These are phyloP conservation scores for Celoporthe dispersa DNA, from an alignment of 2,329 filamentous ascomycete genomes.

Conservation along the genomic window DNA sequence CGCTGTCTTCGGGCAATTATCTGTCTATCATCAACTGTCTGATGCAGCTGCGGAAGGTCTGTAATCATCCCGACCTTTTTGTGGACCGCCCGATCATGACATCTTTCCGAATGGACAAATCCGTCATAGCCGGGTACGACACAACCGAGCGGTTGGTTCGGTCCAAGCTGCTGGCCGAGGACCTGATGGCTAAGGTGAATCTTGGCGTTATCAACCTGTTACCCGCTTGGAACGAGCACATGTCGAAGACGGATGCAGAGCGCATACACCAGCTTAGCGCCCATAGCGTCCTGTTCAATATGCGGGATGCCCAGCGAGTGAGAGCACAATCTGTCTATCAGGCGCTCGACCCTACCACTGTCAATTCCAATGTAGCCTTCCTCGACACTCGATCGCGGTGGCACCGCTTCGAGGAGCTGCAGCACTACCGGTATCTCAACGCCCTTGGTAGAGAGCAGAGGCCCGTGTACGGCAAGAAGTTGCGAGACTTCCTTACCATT, in stretches of 20 bases:
- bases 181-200: constrained; percentile 68
- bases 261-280: constrained; percentile 70
- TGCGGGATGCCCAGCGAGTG: constrained; percentile 71
- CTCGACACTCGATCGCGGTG: constrained; percentile 73
- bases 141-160: constrained; percentile 73
- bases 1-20: constrained; percentile 90
- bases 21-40: constrained; percentile 98
- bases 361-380: constrained; percentile 71
- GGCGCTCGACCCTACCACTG: constrained; percentile 66
- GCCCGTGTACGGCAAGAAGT: constrained; percentile 78
- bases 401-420: constrained; percentile 76
- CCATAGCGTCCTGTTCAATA: constrained; percentile 68
- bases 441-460: constrained; percentile 77
- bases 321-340: constrained; percentile 61
- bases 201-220: constrained; percentile 80
- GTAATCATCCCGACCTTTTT: constrained; percentile 97
- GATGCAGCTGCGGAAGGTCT: constrained; percentile 97
- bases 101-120: constrained; percentile 88
- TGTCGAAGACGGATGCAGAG: constrained; percentile 59
- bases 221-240: constrained; percentile 70
- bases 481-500: constrained; percentile 77
- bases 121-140: constrained; percentile 75
- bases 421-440: constrained; percentile 81
- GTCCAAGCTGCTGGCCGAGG: constrained; percentile 63
- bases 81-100: constrained; percentile 96